A percentile compares a stretch with the other conserved stretches of the same genome.
These are phyloP conservation scores for Saccharomycopsis schoenii DNA, from an alignment of 805 yeast genomes.

Conservation along the genomic window DNA sequence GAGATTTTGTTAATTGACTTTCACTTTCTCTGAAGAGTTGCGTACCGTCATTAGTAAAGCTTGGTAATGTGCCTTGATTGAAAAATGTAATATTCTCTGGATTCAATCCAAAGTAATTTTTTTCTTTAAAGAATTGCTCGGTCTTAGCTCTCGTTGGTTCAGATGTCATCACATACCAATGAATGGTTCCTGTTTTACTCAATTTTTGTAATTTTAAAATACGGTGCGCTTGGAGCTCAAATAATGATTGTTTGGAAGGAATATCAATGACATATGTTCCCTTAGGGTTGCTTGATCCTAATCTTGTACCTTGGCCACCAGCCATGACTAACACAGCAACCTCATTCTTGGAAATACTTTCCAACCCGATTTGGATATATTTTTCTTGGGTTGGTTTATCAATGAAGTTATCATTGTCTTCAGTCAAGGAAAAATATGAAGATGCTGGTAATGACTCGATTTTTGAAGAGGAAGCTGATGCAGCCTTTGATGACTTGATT, in stretches of 20 bases:
- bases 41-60: constrained; percentile 61
- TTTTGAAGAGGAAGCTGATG: constrained; percentile 20
- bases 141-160: constrained; percentile 75
- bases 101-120: constrained; percentile 64
- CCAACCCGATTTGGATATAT: constrained; percentile 49
- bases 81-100: constrained; percentile 60
- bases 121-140: constrained; percentile 51
- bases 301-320: constrained; percentile 96
- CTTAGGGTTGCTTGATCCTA: constrained; percentile 85
- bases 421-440: constrained; percentile 39
- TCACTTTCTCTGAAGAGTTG: constrained; percentile 55
- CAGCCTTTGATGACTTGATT: constrained; percentile 27
- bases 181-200: constrained; percentile 37
- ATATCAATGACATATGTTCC: constrained; percentile 87
- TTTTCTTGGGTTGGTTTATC: constrained; percentile 24
- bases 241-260: constrained; percentile 75
- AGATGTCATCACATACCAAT: constrained; percentile 94
- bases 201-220: constrained; percentile 52
- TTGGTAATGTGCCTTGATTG: constrained; percentile 93
- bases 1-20: constrained; percentile 62
- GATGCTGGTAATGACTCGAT: constrained; percentile 45
- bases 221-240: constrained; percentile 90
- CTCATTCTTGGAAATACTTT: constrained; percentile 56
- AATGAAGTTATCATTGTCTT: constrained; percentile 23
- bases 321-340: constrained; percentile 93